These are phyloP conservation scores for Didymella segeticola DNA, from an alignment of 2,329 filamentous ascomycete genomes.

Conservation along the genomic window DNA sequence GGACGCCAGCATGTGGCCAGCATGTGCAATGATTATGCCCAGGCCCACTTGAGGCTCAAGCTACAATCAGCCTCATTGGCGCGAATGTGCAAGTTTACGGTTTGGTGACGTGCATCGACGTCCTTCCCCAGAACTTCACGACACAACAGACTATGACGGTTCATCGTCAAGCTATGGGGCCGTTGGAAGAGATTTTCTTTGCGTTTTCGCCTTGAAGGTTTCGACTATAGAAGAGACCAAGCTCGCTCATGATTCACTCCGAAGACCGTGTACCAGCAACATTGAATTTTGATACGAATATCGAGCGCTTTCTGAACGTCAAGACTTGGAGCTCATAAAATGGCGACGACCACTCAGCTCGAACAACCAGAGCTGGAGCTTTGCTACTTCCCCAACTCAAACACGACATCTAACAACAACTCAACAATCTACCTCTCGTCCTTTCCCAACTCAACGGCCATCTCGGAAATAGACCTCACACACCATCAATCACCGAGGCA, in stretches of 20 bases:
- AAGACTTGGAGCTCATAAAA: neutral
- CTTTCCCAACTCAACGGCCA: neutral
- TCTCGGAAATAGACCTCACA: slow-evolving; percentile 7
- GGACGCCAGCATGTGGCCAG: too few relatives aligned
- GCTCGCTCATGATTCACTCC: neutral
- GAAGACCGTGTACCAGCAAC: neutral
- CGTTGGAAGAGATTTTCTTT: slow-evolving; percentile 3
- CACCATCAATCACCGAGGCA: neutral
- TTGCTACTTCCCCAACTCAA: slow-evolving; percentile 4
- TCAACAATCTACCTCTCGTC: slow-evolving; percentile 2
- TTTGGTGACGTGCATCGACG: slow-evolving; percentile 5
- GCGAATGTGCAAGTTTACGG: neutral
- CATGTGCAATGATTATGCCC: neutral
- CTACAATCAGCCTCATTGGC: neutral
- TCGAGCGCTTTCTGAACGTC: neutral
- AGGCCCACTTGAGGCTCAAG: slow-evolving; percentile 1
- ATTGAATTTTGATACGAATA: neutral
- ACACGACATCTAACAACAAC: neutral
- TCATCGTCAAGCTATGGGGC: neutral
- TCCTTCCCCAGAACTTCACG: neutral
- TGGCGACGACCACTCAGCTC: slow-evolving; percentile 10
- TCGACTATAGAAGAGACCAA: neutral
- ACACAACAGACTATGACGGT: neutral
- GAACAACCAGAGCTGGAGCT: slow-evolving; percentile 12
- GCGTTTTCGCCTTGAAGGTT: neutral